Evolutionary conservation across 768 basidiomycete genomes (phyloP), one percentile per base, ranked within the genome.

Genomic region (Mycena indigotica): DNA sequence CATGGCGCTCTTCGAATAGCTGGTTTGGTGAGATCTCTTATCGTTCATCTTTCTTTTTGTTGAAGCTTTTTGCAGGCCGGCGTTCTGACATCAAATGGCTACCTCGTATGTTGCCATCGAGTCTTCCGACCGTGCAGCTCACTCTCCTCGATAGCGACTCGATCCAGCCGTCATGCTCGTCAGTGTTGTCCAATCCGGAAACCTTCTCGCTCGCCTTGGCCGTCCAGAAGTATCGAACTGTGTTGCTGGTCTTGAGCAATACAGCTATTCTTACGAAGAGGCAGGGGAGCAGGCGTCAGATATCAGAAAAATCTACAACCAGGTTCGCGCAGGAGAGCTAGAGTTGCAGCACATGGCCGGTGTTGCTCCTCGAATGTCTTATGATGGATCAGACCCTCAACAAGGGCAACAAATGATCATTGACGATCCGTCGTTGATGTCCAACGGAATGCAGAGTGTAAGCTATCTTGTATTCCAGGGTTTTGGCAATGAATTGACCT

Each of bases 111-210:
- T 71, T 24, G 65, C 3, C 30, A 38, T n/a, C 50, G 32, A 55
- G 3, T 26, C 2, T 46, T 0, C 17, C 28, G 17, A 40, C 16
- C 28, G 3, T 10, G 15, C 41, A 28, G 23, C 26, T 16, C 13
- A 40, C 39, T 40, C 38, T 50, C 65, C 19, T 52, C 29, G 35
- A 40, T 64, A 89, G 85, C 83, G 86, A 69, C 79, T 92, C 55
- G 92, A 92, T 70, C 91, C 91, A 28, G 92, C 94, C 3, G 89
- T 94, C 39, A 91, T 97, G 83, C 89, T 92, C 59, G 89, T 91
- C 66, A 85, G 87, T 63, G 87, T 91, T 68, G 91, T 89, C 60
- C 87, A 91, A 59, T 89, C 93, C 0, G 95, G 94, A 13, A 84
- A 80, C 48, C 77, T 94, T 15, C 83, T 96, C 52, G 94, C 93